Base-by-base conservation (phyloP, 805 yeast species). In the Sugiyamaella floridensis region DNA sequence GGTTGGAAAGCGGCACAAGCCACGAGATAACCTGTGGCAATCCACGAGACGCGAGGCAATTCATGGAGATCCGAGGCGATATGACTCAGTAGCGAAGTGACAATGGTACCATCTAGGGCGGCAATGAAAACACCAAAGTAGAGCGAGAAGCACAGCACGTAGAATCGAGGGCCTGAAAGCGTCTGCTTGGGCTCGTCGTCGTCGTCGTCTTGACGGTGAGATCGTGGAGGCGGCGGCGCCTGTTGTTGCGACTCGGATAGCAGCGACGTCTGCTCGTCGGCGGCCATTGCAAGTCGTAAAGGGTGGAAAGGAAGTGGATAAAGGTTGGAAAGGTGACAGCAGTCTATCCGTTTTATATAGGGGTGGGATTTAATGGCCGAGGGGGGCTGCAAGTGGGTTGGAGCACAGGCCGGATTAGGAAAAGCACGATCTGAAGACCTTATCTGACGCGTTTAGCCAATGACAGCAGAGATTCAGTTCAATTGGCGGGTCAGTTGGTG, bases 1-100 rank as follows among this genome's bases (percentile, higher is more conserved):
- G 89, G 90, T 67, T 85, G 90, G 65, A 84, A 83, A 1, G 86
- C 86, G 2, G 87, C 78, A 55, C 80, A 81, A 1, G 90, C 82
- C 28, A 86, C 68, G 32, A 86, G 70, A 51, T 83, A 81, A 0
- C 86, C 78, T 0, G 89, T 80, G 2, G 89, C 89, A 2, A 85
- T 83, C 90, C 92, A 85, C 2, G 81, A 68, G 5, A 79, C 69
- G 12, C 74, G 62, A 15, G 75, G 72, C 42, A 81, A 71, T 45
- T 77, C 79, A 45, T 79, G 67, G 63, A 83, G 73, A 20, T 80
- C 81, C 5, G 82, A 74, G 18, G 86, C 85, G 44, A 83, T 82
- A 28, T 76, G 73, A 42, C 78, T 75, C 63, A 82, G 68, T 12
- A 82, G 73, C 2, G 84, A 78, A 4, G 86, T 74, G 2, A 82